phyloP scores from a whole-genome alignment of 495 filamentous ascomycete species.

The Aspergillus cristatus region DNA sequence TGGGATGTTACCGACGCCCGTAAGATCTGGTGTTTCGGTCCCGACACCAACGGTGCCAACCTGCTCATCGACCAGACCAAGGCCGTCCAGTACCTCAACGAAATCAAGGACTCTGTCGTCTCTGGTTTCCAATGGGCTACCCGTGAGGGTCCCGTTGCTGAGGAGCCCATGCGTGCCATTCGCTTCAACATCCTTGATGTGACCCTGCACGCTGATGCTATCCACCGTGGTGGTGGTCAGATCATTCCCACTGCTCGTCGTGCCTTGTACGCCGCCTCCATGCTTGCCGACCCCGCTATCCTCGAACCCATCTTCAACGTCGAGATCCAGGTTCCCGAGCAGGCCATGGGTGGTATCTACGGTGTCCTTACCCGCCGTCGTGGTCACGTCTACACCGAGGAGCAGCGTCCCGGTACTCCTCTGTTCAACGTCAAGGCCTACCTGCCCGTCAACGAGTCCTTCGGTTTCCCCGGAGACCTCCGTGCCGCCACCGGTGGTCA shows the following conservation, averaged over 20 bases:
- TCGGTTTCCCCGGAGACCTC: slow-evolving; percentile 98
- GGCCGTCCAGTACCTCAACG: slow-evolving; percentile 98
- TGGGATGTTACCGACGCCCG: slow-evolving; percentile 99
- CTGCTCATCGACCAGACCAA: slow-evolving; percentile 99
- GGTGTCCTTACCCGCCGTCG: slow-evolving; percentile 96
- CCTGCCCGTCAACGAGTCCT: slow-evolving; percentile 98
- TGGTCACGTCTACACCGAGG: slow-evolving; percentile 98
- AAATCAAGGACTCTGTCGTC: slow-evolving; percentile 99
- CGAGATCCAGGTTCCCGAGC: slow-evolving; percentile 98
- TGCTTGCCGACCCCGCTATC: slow-evolving; percentile 84
- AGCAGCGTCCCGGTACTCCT: slow-evolving; percentile 96
- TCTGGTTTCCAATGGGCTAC: slow-evolving; percentile 99
- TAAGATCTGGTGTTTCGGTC: slow-evolving; percentile 99
- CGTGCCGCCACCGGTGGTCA: slow-evolving; percentile 88
- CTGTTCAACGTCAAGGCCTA: slow-evolving; percentile 99
- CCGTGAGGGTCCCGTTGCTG: slow-evolving; percentile 91
- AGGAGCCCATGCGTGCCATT: slow-evolving; percentile 94
- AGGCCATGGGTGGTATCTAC: slow-evolving; percentile 99
- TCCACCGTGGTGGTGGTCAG: slow-evolving; percentile 98
- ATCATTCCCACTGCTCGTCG: slow-evolving; percentile 97
- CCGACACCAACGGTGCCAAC: slow-evolving; percentile 96
- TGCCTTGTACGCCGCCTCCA: slow-evolving; percentile 86
- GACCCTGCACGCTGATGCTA: slow-evolving; percentile 98
- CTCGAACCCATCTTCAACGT: slow-evolving; percentile 97
- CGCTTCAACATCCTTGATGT: slow-evolving; percentile 99